These are phyloP conservation scores for Saccharomyces paradoxus DNA, from an alignment of 805 yeast species.

Conservation along the genomic window DNA sequence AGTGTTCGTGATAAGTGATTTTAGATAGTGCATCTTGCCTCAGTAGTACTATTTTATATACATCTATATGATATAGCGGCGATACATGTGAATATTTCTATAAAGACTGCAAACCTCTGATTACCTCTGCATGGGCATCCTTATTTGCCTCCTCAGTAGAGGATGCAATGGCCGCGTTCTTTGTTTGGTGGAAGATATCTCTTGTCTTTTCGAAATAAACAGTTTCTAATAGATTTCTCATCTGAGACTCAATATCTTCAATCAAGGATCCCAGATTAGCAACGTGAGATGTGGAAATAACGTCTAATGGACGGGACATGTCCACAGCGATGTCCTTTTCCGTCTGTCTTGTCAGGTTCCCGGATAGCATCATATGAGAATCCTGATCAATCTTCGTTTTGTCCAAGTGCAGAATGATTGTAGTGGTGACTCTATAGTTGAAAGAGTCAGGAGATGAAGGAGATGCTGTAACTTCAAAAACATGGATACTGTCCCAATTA, in stretches of 20 bases:
- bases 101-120: conserved; percentile 31
- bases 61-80: background rate
- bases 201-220: conserved; percentile 93
- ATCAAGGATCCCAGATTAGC: conserved; percentile 77
- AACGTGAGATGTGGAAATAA: conserved; percentile 50
- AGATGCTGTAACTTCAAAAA: conserved; percentile 59
- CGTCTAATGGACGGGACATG: conserved; percentile 11
- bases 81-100: conserved; percentile 3
- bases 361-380: conserved; percentile 50
- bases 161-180: conserved; percentile 30
- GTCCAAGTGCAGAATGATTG: conserved; percentile 71
- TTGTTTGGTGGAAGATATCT: conserved; percentile 69
- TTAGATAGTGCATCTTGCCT: background rate
- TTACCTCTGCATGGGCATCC: conserved; percentile 29
- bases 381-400: conserved; percentile 19
- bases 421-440: conserved; percentile 72
- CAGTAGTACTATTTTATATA: background rate
- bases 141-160: conserved; percentile 18
- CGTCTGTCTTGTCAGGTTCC: conserved; percentile 78
- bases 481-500: conserved; percentile 91
- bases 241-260: conserved; percentile 80
- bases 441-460: conserved; percentile 21
- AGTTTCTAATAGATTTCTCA: conserved; percentile 82
- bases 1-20: background rate
- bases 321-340: conserved; percentile 43